Conservation (phyloP, 2,329 filamentous ascomycete genomes). For the Capronia coronata region DNA sequence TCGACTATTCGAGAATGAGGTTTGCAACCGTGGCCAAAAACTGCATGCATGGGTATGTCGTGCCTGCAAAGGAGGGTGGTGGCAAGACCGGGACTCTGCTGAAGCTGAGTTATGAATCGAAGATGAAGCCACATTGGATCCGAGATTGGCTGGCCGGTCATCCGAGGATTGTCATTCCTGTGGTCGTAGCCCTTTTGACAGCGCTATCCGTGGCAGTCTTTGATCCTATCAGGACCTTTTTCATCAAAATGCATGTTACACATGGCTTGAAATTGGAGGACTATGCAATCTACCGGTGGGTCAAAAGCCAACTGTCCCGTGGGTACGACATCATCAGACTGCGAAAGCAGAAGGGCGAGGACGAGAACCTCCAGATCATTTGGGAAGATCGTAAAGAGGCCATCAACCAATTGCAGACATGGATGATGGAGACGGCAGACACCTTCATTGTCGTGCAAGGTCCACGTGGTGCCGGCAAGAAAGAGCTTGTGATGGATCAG, state of each 20-base stretch:
- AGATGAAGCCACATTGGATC: conserved; percentile 68
- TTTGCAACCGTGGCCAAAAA: conserved; percentile 85
- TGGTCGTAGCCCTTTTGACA: conserved; percentile 72
- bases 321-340: conserved; percentile 42
- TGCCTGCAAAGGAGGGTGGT: conserved; percentile 62
- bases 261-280: conserved; percentile 60
- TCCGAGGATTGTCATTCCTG: conserved; percentile 78
- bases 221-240: conserved; percentile 89
- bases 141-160: conserved; percentile 84
- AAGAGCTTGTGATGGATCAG: conserved; percentile 78
- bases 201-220: conserved; percentile 82
- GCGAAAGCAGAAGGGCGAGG: conserved; percentile 47
- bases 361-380: conserved; percentile 67
- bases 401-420: conserved; percentile 74
- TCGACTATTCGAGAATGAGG: conserved; percentile 68
- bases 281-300: conserved; percentile 62
- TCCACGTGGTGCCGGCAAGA: conserved; percentile 83
- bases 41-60: conserved; percentile 78
- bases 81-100: conserved; percentile 70
- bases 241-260: conserved; percentile 81
- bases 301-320: conserved; percentile 57
- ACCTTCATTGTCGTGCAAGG: conserved; percentile 94
- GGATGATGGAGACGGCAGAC: conserved; percentile 80
- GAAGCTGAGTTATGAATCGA: conserved; percentile 75
- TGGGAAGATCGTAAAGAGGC: conserved; percentile 81